Percentiles rank a stretch among this genome's conserved stretches.
Evolutionary conservation across 2,329 filamentous ascomycete genomes (phyloP).

Genomic region (Ascochyta viciae-villosae): DNA sequence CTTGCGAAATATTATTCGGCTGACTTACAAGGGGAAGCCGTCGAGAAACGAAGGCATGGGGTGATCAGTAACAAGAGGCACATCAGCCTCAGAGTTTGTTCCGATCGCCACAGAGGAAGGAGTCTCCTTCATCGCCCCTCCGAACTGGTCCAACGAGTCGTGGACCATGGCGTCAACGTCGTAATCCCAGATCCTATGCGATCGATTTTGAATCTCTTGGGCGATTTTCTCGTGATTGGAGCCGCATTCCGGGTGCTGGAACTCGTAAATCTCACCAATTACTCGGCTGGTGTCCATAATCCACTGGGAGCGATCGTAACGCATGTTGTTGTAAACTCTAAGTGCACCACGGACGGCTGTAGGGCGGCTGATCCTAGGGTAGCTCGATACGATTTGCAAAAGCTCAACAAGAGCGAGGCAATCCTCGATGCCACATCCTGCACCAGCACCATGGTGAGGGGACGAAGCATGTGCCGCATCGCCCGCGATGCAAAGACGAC

Average conservation of each 20-base stretch:
- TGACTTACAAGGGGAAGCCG: too few species aligned
- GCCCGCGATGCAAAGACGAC: constrained; percentile 24
- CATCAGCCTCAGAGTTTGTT: too few species aligned
- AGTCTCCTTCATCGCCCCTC: neutral
- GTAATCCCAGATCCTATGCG: constrained; percentile 23
- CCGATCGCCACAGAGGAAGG: neutral
- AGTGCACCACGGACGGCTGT: constrained; percentile 14
- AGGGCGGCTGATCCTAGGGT: neutral
- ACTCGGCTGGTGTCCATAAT: constrained; percentile 19
- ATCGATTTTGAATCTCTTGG: constrained; percentile 14
- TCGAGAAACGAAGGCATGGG: too few species aligned
- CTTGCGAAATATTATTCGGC: too few species aligned
- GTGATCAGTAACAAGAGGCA: too few species aligned
- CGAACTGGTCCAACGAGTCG: neutral
- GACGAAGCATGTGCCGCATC: constrained; percentile 29
- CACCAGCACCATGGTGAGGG: constrained; percentile 29
- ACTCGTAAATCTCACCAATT: constrained; percentile 23
- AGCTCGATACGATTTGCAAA: neutral
- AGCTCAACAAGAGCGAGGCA: constrained; percentile 38
- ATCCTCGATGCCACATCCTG: constrained; percentile 28
- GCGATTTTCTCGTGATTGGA: constrained; percentile 8
- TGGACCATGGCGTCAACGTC: constrained; percentile 19
- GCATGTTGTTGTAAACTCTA: constrained; percentile 16
- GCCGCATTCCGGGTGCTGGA: constrained; percentile 5
- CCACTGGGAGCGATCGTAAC: constrained; percentile 20